Percentiles rank a stretch among this genome's conserved stretches.
phyloP scores from a whole-genome alignment of 192 early-diverging fungal species.

The Lobosporangium transversale region DNA sequence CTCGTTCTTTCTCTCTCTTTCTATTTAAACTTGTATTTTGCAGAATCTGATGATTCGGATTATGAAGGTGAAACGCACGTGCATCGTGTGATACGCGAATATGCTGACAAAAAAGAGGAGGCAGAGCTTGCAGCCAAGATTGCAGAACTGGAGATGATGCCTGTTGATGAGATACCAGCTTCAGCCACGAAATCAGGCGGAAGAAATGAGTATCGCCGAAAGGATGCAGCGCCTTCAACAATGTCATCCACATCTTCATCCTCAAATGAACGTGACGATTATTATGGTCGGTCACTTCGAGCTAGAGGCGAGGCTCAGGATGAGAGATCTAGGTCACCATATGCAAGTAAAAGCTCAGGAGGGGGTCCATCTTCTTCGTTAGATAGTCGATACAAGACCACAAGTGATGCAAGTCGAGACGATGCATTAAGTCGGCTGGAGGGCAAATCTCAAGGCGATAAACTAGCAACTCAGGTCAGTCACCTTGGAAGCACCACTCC shows the following conservation, averaged over 20 bases:
- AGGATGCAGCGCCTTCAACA: conserved; percentile 7
- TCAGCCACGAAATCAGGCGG: conserved; percentile 5
- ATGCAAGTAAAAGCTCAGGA: conserved; percentile 5
- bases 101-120: conserved; percentile 60
- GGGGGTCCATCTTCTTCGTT: background rate
- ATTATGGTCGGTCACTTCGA: conserved; percentile 20
- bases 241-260: conserved; percentile 9
- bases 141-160: conserved; percentile 44
- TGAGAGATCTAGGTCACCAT: conserved; percentile 23
- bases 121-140: conserved; percentile 41
- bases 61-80: conserved; percentile 67
- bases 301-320: background rate
- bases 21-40: background rate
- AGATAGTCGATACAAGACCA: conserved; percentile 18
- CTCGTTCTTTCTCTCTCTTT: background rate
- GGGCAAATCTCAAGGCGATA: conserved; percentile 38
- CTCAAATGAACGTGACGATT: conserved; percentile 21
- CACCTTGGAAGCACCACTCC: conserved; percentile 44
- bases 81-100: conserved; percentile 59
- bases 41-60: conserved; percentile 68
- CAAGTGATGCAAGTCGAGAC: conserved; percentile 45
- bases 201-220: conserved; percentile 28
- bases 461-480: conserved; percentile 34
- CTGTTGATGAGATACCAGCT: conserved; percentile 4
- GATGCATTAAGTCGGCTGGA: conserved; percentile 48